phyloP scores from a whole-genome alignment of 805 yeast species.

The Candida boleticola region DNA sequence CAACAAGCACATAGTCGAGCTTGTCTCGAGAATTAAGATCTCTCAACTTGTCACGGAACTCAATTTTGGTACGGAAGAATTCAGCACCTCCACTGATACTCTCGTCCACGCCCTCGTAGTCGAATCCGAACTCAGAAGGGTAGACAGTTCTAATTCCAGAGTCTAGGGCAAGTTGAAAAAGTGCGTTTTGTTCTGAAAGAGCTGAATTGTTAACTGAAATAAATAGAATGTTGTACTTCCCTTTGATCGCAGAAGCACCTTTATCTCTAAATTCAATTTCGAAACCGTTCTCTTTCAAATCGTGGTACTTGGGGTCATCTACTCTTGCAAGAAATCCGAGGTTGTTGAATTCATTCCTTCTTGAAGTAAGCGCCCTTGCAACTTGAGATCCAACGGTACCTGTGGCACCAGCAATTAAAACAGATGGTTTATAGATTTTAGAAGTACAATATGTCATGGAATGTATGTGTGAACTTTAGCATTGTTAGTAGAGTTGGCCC shows the following conservation, averaged over 20 bases:
- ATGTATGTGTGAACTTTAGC: too few relatives aligned
- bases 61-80: background rate
- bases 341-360: background rate
- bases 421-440: background rate
- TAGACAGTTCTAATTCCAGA: background rate
- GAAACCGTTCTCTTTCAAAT: background rate
- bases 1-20: background rate
- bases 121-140: slow-evolving; percentile 1
- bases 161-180: background rate
- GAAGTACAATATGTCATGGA: too few relatives aligned
- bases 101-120: background rate
- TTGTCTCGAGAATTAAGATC: background rate
- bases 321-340: background rate
- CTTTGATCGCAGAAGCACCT: background rate
- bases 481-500: too few relatives aligned
- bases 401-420: background rate
- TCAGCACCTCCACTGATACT: background rate
- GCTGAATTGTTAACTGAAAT: background rate
- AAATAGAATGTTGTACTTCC: background rate
- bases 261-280: background rate
- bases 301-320: background rate
- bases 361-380: background rate
- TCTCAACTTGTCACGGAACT: background rate
- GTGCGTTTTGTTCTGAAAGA: background rate
- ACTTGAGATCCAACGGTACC: background rate